These are phyloP conservation scores for Plantago major DNA, from an alignment of 257 asterid species.

Conservation along the genomic window DNA sequence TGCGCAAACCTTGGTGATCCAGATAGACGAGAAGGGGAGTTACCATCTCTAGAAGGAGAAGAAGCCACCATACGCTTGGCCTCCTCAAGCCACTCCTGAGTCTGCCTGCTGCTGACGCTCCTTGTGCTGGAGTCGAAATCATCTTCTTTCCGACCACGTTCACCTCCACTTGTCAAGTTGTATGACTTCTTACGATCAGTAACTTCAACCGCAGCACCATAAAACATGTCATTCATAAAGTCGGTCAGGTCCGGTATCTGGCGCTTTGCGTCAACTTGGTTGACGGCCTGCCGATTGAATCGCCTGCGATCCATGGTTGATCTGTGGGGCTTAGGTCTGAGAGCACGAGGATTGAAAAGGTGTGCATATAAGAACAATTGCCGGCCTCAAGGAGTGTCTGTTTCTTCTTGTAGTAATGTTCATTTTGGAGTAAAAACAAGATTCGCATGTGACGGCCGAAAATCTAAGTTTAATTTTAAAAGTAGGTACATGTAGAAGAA, in stretches of 20 bases:
- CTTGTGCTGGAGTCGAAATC: slow-evolving; percentile 62
- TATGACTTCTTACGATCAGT: slow-evolving; percentile 32
- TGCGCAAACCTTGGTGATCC: slow-evolving; percentile 73
- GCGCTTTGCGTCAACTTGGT: slow-evolving; percentile 23
- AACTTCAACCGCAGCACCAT: slow-evolving; percentile 27
- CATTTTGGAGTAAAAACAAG: too few species aligned
- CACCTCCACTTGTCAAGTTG: slow-evolving; percentile 33
- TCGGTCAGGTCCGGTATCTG: slow-evolving; percentile 37
- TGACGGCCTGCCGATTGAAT: slow-evolving; percentile 29
- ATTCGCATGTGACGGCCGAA: too few species aligned
- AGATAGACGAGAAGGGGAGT: slow-evolving; percentile 48
- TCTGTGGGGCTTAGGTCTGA: too few species aligned
- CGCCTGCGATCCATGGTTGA: slow-evolving; percentile 24
- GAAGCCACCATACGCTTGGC: slow-evolving; percentile 71
- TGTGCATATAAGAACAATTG: slow-evolving; percentile 17
- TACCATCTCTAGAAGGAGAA: slow-evolving; percentile 53
- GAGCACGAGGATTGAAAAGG: slow-evolving; percentile 16
- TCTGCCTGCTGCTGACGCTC: slow-evolving; percentile 53
- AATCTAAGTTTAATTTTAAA: too few species aligned
- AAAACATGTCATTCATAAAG: slow-evolving; percentile 71
- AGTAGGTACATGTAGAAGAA: too few species aligned
- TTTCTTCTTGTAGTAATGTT: slow-evolving; percentile 20
- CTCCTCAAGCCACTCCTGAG: slow-evolving; percentile 80
- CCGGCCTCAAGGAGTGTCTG: slow-evolving; percentile 34
- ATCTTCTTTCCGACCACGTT: slow-evolving; percentile 24